A percentile compares a stretch with the other conserved stretches of the same genome.
Conservation (phyloP, 2,329 filamentous ascomycete species). For the Fusarium bulbicola region DNA sequence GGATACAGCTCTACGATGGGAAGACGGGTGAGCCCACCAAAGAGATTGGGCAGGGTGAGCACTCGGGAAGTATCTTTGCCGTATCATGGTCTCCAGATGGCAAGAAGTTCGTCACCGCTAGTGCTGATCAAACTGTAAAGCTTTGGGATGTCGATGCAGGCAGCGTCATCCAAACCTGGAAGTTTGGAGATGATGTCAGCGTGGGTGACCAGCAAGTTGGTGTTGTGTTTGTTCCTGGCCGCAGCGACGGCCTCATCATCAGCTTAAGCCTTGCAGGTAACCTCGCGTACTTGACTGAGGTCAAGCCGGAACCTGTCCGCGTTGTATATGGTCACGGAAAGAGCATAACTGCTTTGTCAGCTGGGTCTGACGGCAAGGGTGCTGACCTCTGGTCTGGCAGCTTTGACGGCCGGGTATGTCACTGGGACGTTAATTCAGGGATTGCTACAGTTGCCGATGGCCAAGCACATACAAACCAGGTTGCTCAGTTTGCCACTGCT, state of each 20-base stretch:
- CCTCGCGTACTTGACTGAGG: slow-evolving; percentile 85
- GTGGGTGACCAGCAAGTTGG: slow-evolving; percentile 91
- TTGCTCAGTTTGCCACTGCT: slow-evolving; percentile 75
- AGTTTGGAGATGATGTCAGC: slow-evolving; percentile 80
- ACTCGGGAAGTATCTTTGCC: slow-evolving; percentile 92
- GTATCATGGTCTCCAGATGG: slow-evolving; percentile 92
- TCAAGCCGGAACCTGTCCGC: slow-evolving; percentile 72
- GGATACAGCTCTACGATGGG: slow-evolving; percentile 94
- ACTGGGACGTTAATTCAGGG: slow-evolving; percentile 81
- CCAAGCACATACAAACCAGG: slow-evolving; percentile 84
- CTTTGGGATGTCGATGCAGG: slow-evolving; percentile 90
- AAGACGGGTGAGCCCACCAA: slow-evolving; percentile 88
- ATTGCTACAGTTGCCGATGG: slow-evolving; percentile 78
- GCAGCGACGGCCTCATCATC: slow-evolving; percentile 87
- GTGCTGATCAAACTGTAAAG: slow-evolving; percentile 93
- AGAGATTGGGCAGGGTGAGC: slow-evolving; percentile 82
- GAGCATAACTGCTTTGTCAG: slow-evolving; percentile 78
- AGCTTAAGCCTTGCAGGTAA: slow-evolving; percentile 89
- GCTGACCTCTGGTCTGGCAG: slow-evolving; percentile 87
- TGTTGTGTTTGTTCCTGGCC: slow-evolving; percentile 85
- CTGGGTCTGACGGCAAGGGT: slow-evolving; percentile 58
- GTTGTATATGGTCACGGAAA: slow-evolving; percentile 90
- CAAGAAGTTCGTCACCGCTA: slow-evolving; percentile 86
- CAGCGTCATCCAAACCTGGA: slow-evolving; percentile 83
- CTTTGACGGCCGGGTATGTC: slow-evolving; percentile 87